Evolutionary conservation across 805 yeast genomes (phyloP), one percentile per base, ranked within the genome.

Genomic region (Cyberlindnera euphorbiiphila): DNA sequence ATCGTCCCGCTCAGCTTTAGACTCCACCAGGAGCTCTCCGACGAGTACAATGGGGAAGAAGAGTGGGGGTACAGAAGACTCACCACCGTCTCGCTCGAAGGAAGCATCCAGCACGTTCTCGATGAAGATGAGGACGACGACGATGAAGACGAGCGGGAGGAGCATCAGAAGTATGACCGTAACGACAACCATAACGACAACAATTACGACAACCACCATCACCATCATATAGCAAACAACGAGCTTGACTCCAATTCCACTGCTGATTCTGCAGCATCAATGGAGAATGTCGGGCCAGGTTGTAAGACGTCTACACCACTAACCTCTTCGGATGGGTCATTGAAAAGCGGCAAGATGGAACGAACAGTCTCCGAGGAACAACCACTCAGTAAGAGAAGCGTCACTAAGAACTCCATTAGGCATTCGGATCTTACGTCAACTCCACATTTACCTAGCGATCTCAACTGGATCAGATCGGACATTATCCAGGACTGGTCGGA

Each of bases 41-140:
- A 81, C 41, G 72, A 78, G 62, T 85, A 77, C 60, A 72, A 78
- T 49, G 98, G 98, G n/a, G 88, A 68, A 32, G 69, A 72, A 26
- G 83, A 82, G 50, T 91, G 98, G 98, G 98, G 95, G 18, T 91
- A 87, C 59, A 77, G 98, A 62, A 66, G 94, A 46, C 70, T 93
- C 41, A 80, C 91, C 19, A 88, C 98, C 0, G 81, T 89, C 12
- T 78, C 88, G 12, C 66, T 91, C 19, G 96, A 87, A 56, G 97
- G 96, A 24, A 89, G 85, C 54, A 70, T 89, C 17, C 60, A 61
- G 29, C 50, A 53, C 25, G 51, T 50, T 19, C 33, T 46, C 14
- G 36, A 48, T 18, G 41, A 37, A 9, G 58, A 51, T 13, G 49
- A 43, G 12, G 54, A 45, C 5, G 57, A 45, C 7, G 44, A 45